Base-by-base conservation (phyloP, 2,329 filamentous ascomycete genomes). In the Thielaviopsis populi region DNA sequence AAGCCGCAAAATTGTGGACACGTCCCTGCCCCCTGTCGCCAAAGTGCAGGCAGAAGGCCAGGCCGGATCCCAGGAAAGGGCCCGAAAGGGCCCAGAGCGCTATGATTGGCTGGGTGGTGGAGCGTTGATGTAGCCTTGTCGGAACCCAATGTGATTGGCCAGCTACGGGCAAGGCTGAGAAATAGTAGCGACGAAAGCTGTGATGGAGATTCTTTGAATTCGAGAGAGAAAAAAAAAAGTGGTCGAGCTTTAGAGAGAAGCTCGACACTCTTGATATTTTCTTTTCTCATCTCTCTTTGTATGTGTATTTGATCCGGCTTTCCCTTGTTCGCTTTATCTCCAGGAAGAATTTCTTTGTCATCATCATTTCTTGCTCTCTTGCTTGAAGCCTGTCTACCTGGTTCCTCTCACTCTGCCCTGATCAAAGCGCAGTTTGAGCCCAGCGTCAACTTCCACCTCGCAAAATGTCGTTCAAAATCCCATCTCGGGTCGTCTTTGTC, bases 401-500 rank as follows among this genome's bases (percentile, higher is more conserved):
- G 19, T 15, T 41, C 22, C 22, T 60, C 42, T 42, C 58, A 43
- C 22, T 60, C 37, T 46, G 58, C 58, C 58, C 15, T 42, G 37
- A 60, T 42, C 58, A 42, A 41, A 40, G 53, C 48, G 53, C 78
- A 62, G 48, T 53, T 42, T 62, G 50, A 41, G 11, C 53, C 48
- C 33, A 50, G 56, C 37, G 50, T 53, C n/a, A 50, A 27, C 22
- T 61, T 46, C 24, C n/a, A 37, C 27, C 19, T 53, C 43, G 30
- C 53, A 80, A 69, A 73, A 90, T 83, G 87, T 89, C 80, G 73
- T 83, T 81, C 70, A 89, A 89, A 75, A 86, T 85, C 72, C 86
- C 84, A 13, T 89, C 87, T 17, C 83, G 87, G 67, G 87, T 91
- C 33, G 87, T 92, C 66, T 94, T 94, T 73, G 88, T 92, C 65